phyloP scores from a whole-genome alignment of 164 flowering plant genomes.

The Platanus orientalis region DNA sequence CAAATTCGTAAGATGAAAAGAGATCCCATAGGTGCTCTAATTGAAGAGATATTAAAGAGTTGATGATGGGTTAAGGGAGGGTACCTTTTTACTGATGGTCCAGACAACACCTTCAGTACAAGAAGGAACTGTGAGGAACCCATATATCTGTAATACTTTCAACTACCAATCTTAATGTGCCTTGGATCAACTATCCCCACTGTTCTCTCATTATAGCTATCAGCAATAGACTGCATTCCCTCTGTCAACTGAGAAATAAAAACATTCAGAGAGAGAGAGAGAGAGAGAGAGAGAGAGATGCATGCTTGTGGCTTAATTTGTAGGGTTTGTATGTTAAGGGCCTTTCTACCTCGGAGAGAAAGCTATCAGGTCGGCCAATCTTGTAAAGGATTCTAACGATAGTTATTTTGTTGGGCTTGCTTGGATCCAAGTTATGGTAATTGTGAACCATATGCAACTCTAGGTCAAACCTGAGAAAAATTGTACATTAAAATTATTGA shows the following conservation, averaged over 20 bases:
- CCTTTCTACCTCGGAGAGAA: constrained; percentile 37
- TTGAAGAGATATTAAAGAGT: not conserved
- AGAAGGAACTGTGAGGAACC: constrained; percentile 45
- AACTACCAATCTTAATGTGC: constrained; percentile 21
- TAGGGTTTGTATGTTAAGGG: too few species aligned
- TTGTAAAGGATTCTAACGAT: constrained; percentile 53
- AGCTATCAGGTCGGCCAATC: constrained; percentile 47
- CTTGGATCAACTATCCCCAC: constrained; percentile 36
- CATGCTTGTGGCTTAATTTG: too few species aligned
- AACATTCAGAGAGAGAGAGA: not conserved
- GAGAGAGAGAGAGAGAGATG: not conserved
- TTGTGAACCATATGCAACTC: constrained; percentile 69
- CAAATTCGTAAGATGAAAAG: not conserved
- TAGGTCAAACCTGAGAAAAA: constrained; percentile 27
- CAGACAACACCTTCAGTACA: too few species aligned
- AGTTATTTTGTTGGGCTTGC: constrained; percentile 26
- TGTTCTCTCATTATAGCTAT: constrained; percentile 13
- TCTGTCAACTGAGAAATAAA: too few species aligned
- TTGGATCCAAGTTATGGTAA: too few species aligned
- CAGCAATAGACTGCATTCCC: too few species aligned
- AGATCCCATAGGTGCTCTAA: not conserved
- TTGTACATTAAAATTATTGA: too few species aligned
- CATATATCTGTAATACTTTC: constrained; percentile 41
- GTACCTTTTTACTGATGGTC: constrained; percentile 47
- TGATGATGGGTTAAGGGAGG: not conserved